Percentiles rank a stretch among this genome's conserved stretches.
These are phyloP conservation scores for Monotropa hypopitys DNA, from an alignment of 179 eudicot species.

Conservation along the genomic window DNA sequence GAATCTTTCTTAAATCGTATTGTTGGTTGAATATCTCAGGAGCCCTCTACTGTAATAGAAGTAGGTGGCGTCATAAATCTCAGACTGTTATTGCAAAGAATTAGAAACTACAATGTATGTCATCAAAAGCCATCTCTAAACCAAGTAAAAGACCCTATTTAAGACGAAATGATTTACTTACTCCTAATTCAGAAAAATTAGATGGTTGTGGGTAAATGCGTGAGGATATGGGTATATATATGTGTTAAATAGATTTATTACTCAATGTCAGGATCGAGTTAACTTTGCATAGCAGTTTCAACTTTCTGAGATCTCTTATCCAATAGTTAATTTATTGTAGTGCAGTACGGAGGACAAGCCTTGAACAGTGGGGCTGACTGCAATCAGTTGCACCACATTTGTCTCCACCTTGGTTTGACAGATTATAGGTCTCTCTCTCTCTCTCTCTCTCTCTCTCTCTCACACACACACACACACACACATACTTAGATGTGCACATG, in stretches of 20 bases:
- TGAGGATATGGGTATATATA: not conserved
- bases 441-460: conserved; percentile 7
- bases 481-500: not conserved
- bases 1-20: too few species aligned
- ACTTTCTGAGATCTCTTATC: not conserved
- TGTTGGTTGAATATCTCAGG: too few species aligned
- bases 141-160: too few species aligned
- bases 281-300: too few species aligned
- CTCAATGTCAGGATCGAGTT: too few species aligned
- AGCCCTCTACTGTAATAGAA: too few species aligned
- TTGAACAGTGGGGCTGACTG: conserved; percentile 13
- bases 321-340: conserved; percentile 5
- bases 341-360: conserved; percentile 64
- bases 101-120: too few species aligned
- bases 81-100: too few species aligned
- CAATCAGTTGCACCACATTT: conserved; percentile 17
- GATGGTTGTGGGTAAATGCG: too few species aligned
- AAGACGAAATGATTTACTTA: too few species aligned
- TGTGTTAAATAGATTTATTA: not conserved
- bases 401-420: conserved; percentile 81
- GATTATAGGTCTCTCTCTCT: conserved; percentile 57
- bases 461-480: not conserved
- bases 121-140: too few species aligned
- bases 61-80: too few species aligned
- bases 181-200: not conserved